These are phyloP conservation scores for Candida parachauliodes DNA, from an alignment of 805 yeast genomes.

Conservation along the genomic window DNA sequence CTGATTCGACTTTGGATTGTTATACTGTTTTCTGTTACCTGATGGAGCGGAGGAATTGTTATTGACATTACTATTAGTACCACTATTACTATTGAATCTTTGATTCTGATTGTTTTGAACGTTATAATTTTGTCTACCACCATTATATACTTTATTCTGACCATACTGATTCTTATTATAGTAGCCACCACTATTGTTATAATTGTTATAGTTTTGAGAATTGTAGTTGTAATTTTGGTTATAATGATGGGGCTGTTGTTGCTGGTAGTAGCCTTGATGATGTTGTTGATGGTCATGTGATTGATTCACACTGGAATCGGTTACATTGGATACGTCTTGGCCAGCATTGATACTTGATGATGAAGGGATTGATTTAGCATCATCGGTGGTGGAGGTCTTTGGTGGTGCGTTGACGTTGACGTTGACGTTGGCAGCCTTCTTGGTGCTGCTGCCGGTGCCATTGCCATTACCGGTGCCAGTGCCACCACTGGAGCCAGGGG, in stretches of 20 bases:
- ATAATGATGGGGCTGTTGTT: slow-evolving; percentile 7
- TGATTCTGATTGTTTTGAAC: slow-evolving; percentile 7
- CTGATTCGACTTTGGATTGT: slow-evolving; percentile 14
- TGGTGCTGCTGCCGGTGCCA: too few species aligned
- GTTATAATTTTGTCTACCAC: slow-evolving; percentile 4
- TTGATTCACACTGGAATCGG: not conserved
- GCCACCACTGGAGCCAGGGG: not conserved
- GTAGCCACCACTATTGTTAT: slow-evolving; percentile 7
- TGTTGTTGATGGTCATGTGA: slow-evolving; percentile 7
- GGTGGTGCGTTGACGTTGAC: not conserved
- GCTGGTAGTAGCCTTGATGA: slow-evolving; percentile 13
- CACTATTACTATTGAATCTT: slow-evolving; percentile 3
- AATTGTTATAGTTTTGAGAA: slow-evolving; percentile 1
- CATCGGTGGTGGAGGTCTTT: not conserved
- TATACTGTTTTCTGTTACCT: slow-evolving; percentile 12
- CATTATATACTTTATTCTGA: slow-evolving; percentile 8
- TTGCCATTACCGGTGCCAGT: not conserved
- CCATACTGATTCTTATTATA: slow-evolving; percentile 2
- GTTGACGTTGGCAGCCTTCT: too few species aligned
- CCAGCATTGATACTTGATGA: slow-evolving; percentile 1
- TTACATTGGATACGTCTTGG: slow-evolving; percentile 8
- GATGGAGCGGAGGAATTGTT: slow-evolving; percentile 4
- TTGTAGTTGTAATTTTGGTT: slow-evolving; percentile 9
- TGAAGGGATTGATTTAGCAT: slow-evolving; percentile 3
- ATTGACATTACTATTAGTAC: slow-evolving; percentile 8